These are phyloP conservation scores for Sarcodon sp. DNA, from an alignment of 768 basidiomycete species.

Conservation along the genomic window DNA sequence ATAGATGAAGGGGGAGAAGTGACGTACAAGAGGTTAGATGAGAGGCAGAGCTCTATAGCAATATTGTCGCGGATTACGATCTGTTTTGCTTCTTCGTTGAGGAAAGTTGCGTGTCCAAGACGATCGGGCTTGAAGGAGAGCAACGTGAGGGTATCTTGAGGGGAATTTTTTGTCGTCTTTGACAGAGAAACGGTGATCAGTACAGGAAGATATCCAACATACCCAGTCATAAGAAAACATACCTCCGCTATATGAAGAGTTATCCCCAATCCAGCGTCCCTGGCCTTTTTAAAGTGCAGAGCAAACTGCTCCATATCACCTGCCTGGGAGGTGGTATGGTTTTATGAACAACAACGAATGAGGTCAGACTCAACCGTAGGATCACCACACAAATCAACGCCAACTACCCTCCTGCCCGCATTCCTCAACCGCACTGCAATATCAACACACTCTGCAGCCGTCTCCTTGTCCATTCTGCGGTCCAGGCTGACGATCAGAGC, in stretches of 20 bases:
- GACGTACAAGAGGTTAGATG: conserved; percentile 62
- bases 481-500: conserved; percentile 71
- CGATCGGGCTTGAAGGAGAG: conserved; percentile 54
- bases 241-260: conserved; percentile 83
- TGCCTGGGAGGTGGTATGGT: conserved; percentile 17
- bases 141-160: conserved; percentile 45
- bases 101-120: conserved; percentile 74
- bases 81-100: conserved; percentile 43
- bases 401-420: conserved; percentile 54
- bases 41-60: conserved; percentile 72
- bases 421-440: conserved; percentile 40
- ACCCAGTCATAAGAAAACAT: conserved; percentile 2
- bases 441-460: conserved; percentile 41
- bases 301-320: conserved; percentile 43
- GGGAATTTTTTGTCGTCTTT: conserved; percentile 35
- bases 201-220: not conserved
- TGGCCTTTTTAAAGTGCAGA: conserved; percentile 38
- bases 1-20: not conserved
- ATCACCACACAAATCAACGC: conserved; percentile 74
- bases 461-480: conserved; percentile 42
- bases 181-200: not conserved
- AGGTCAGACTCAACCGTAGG: conserved; percentile 25
- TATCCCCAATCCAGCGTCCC: conserved; percentile 48
- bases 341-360: not conserved
- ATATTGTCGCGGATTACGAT: conserved; percentile 42